Evolutionary conservation across 2,329 filamentous ascomycete genomes (phyloP).

Genomic region (Alternaria viburni): DNA sequence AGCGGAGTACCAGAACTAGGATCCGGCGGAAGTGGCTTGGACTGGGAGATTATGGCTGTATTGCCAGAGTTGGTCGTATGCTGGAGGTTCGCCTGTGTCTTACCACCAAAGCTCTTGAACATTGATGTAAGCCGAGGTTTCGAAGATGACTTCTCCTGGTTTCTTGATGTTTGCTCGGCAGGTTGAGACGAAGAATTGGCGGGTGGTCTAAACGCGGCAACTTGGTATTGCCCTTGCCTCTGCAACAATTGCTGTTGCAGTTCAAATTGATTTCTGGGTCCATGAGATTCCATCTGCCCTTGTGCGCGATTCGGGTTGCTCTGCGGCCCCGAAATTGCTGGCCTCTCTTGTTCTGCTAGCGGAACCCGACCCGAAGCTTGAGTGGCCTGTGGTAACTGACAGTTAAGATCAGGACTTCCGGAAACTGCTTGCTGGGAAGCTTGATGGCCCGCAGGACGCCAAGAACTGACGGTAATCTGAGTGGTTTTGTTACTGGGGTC

Average conservation of each 20-base stretch:
- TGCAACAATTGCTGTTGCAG: slow-evolving; percentile 41
- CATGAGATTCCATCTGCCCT: slow-evolving; percentile 9
- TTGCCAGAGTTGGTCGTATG: slow-evolving; percentile 7
- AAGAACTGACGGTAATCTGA: slow-evolving; percentile 17
- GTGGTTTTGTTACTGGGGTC: not conserved
- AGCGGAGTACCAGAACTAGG: slow-evolving; percentile 27
- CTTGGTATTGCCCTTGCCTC: slow-evolving; percentile 44
- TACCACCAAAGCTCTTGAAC: slow-evolving; percentile 52
- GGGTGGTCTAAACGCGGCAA: slow-evolving; percentile 49
- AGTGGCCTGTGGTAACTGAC: not conserved
- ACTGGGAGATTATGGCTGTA: not conserved
- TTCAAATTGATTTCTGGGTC: slow-evolving; percentile 36
- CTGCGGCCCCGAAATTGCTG: slow-evolving; percentile 11
- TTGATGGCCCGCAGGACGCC: slow-evolving; percentile 12
- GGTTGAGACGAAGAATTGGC: slow-evolving; percentile 43
- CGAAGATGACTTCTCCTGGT: slow-evolving; percentile 31
- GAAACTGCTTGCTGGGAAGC: slow-evolving; percentile 6
- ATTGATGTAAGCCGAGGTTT: slow-evolving; percentile 46
- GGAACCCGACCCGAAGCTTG: slow-evolving; percentile 11
- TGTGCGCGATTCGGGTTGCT: slow-evolving; percentile 15
- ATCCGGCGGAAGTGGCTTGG: slow-evolving; percentile 5
- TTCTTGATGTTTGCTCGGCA: slow-evolving; percentile 26
- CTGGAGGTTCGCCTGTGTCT: slow-evolving; percentile 22
- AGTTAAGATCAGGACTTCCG: slow-evolving; percentile 11
- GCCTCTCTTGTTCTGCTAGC: slow-evolving; percentile 20